phyloP scores from a whole-genome alignment of 352 stramenopile species.

The Phytophthora fragariaefolia region DNA sequence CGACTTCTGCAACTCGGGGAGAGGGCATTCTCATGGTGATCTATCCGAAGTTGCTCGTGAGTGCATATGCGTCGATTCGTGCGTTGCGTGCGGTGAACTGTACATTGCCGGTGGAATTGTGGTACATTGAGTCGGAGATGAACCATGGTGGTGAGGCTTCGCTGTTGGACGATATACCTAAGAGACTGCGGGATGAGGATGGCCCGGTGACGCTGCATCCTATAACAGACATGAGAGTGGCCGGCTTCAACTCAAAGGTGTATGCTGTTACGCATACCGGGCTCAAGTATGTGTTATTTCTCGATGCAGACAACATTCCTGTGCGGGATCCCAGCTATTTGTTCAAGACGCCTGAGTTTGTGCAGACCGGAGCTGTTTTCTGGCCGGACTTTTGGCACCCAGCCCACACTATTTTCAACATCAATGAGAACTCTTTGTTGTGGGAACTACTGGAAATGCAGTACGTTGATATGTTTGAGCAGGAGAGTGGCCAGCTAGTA shows the following conservation, averaged over 20 bases:
- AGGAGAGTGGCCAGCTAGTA: slow-evolving; percentile 7
- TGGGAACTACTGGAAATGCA: slow-evolving; percentile 9
- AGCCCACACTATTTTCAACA: slow-evolving; percentile 7
- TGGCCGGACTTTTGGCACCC: slow-evolving; percentile 13
- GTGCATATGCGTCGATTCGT: slow-evolving; percentile 5
- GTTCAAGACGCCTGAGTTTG: slow-evolving; percentile 1
- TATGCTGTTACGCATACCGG: background rate
- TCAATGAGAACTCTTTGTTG: slow-evolving; percentile 1
- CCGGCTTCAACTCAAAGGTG: slow-evolving; percentile 1
- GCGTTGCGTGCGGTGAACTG: background rate
- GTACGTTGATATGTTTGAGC: slow-evolving; percentile 12
- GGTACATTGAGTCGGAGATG: slow-evolving; percentile 1
- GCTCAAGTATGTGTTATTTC: slow-evolving; percentile 1
- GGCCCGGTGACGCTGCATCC: background rate
- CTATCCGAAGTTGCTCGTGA: slow-evolving; percentile 4
- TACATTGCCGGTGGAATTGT: slow-evolving; percentile 1
- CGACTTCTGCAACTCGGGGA: background rate
- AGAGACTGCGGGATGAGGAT: background rate
- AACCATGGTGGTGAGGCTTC: background rate
- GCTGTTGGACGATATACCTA: background rate
- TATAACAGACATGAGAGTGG: background rate
- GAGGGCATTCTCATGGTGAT: slow-evolving; percentile 7
- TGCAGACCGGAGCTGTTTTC: slow-evolving; percentile 7
- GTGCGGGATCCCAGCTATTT: slow-evolving; percentile 6
- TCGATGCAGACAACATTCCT: slow-evolving; percentile 8